Evolutionary conservation across 192 early-diverging fungal species (phyloP).

Genomic region (Kappamyces sp.): DNA sequence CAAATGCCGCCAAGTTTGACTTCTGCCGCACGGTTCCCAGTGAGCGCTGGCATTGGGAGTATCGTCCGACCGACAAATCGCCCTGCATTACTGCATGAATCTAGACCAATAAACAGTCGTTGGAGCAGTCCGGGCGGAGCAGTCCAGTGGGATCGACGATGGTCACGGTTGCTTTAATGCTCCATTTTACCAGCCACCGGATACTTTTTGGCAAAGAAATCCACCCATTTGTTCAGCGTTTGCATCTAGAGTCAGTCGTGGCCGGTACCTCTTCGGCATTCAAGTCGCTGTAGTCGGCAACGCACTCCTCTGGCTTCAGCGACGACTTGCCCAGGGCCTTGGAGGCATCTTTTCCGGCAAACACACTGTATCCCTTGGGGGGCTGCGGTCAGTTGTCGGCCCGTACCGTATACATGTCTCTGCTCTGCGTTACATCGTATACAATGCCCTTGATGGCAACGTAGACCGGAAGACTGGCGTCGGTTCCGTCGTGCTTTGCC

Average conservation of each 20-base stretch:
- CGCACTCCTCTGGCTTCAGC: conserved; percentile 62
- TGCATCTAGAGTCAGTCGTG: conserved; percentile 42
- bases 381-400: conserved; percentile 19
- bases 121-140: no score
- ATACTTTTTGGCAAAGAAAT: conserved; percentile 64
- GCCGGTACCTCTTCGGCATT: conserved; percentile 55
- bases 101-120: no score
- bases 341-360: conserved; percentile 78
- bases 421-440: conserved; percentile 65
- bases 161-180: not conserved
- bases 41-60: conserved; percentile 6
- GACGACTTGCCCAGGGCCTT: conserved; percentile 65
- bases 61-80: conserved; percentile 4
- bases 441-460: conserved; percentile 77
- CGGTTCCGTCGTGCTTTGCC: conserved; percentile 53
- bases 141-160: not conserved
- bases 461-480: conserved; percentile 58
- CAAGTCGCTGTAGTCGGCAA: conserved; percentile 63
- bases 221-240: conserved; percentile 66
- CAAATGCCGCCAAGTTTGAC: not conserved
- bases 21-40: conserved; percentile 6
- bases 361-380: conserved; percentile 61
- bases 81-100: conserved; percentile 2
- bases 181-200: conserved; percentile 59
- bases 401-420: conserved; percentile 46